Percentiles rank a stretch among this genome's conserved stretches.
These are phyloP conservation scores for Hyaloscypha hepaticicola DNA, from an alignment of 495 filamentous ascomycete species.

Conservation along the genomic window DNA sequence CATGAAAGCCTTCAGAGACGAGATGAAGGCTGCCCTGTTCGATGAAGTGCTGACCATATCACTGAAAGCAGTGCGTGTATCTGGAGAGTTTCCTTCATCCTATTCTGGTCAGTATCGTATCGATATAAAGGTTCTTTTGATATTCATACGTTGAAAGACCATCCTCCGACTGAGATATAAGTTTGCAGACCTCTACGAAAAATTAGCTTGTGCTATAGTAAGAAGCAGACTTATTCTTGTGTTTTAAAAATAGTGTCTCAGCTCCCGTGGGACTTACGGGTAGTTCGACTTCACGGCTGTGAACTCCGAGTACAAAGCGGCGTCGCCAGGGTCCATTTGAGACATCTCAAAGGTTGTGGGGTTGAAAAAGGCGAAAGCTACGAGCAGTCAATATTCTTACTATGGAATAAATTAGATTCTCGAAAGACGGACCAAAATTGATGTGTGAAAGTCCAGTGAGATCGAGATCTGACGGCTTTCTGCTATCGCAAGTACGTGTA, in stretches of 20 bases:
- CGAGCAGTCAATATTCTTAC: constrained; percentile 1
- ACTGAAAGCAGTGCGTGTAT: constrained; percentile 33
- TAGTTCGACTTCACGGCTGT: constrained; percentile 14
- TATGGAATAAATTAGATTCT: neutral
- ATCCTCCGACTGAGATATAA: constrained; percentile 45
- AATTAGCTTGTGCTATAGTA: neutral
- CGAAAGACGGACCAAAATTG: constrained; percentile 31
- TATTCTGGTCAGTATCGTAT: constrained; percentile 1
- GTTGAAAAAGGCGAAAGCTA: constrained; percentile 25
- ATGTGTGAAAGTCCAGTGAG: constrained; percentile 21
- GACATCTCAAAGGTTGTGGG: constrained; percentile 19
- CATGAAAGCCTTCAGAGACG: constrained; percentile 45
- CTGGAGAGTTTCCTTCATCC: constrained; percentile 10
- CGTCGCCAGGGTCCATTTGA: constrained; percentile 13
- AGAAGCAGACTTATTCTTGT: neutral
- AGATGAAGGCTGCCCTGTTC: constrained; percentile 42
- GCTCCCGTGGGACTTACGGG: constrained; percentile 7
- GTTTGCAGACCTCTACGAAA: constrained; percentile 32
- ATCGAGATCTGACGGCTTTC: constrained; percentile 11
- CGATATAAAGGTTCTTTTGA: neutral
- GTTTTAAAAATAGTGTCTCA: neutral
- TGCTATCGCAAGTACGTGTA: constrained; percentile 11
- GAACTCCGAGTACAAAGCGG: constrained; percentile 7
- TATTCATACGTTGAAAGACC: constrained; percentile 38
- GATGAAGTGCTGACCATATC: constrained; percentile 31